These are phyloP conservation scores for Hymenoscyphus occultus DNA, from an alignment of 2,329 filamentous ascomycete species.

Conservation along the genomic window DNA sequence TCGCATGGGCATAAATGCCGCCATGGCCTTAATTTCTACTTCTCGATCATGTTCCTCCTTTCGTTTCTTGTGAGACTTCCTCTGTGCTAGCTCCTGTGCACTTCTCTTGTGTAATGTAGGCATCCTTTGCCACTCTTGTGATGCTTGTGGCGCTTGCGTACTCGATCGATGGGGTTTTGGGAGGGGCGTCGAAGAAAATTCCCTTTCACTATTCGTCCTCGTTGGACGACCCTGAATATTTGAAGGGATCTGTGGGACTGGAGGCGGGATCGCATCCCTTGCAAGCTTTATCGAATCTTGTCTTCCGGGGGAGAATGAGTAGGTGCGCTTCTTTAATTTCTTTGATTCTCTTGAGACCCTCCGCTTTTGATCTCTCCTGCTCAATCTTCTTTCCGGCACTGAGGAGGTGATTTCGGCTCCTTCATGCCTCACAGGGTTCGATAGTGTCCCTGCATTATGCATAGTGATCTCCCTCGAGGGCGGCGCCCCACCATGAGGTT, in stretches of 20 bases:
- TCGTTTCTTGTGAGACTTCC: constrained; percentile 74
- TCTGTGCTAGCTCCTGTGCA: constrained; percentile 58
- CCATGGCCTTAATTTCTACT: constrained; percentile 86
- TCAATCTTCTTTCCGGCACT: constrained; percentile 36
- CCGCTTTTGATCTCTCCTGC: constrained; percentile 36
- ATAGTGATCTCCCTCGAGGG: constrained; percentile 50
- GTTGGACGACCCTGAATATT: constrained; percentile 29
- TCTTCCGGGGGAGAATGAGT: constrained; percentile 62
- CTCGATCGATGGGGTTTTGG: constrained; percentile 24
- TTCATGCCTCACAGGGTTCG: constrained; percentile 34
- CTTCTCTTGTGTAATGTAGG: constrained; percentile 61
- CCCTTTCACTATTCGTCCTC: constrained; percentile 22
- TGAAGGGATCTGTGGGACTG: constrained; percentile 32
- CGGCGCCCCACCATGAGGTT: constrained; percentile 51
- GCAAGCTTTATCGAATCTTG: constrained; percentile 50
- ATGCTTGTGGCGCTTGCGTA: constrained; percentile 26
- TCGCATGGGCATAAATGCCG: constrained; percentile 62
- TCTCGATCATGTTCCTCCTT: constrained; percentile 75
- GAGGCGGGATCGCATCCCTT: constrained; percentile 31
- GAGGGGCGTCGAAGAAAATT: constrained; percentile 10
- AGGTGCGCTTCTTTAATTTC: constrained; percentile 44
- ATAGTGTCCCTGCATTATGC: constrained; percentile 35
- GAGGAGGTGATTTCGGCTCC: constrained; percentile 34
- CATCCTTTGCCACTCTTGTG: constrained; percentile 42
- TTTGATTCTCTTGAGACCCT: constrained; percentile 37